A percentile compares a stretch with the other conserved stretches of the same genome.
Evolutionary conservation across 176 grass and related monocot genomes (phyloP).

Genomic region (Juncus inflexus): DNA sequence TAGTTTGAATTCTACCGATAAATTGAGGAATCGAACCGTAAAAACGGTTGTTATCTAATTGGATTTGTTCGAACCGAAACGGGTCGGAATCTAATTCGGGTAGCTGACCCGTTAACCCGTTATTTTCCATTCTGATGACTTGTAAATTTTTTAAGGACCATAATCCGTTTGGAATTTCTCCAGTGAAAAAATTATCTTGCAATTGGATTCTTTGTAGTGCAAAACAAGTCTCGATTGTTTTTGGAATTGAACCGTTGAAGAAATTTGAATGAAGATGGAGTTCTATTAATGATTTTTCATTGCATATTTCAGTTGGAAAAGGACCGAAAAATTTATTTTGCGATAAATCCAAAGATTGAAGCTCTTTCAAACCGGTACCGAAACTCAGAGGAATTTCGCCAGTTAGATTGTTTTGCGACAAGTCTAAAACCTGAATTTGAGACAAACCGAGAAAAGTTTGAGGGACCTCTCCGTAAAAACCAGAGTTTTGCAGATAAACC

Average conservation of each 20-base stretch:
- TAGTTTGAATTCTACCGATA: slow-evolving; percentile 47
- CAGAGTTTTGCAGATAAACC: slow-evolving; percentile 53
- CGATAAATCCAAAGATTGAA: slow-evolving; percentile 50
- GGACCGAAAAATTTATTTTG: slow-evolving; percentile 46
- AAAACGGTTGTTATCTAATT: slow-evolving; percentile 72
- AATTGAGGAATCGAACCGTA: slow-evolving; percentile 41
- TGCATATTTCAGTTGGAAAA: slow-evolving; percentile 36
- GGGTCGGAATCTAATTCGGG: slow-evolving; percentile 30
- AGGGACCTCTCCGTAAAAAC: slow-evolving; percentile 52
- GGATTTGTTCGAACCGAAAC: slow-evolving; percentile 65
- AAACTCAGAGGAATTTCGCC: slow-evolving; percentile 49
- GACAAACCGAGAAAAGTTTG: slow-evolving; percentile 33
- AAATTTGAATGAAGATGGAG: slow-evolving; percentile 28
- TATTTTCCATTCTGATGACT: slow-evolving; percentile 57
- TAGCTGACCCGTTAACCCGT: slow-evolving; percentile 42
- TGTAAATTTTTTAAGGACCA: slow-evolving; percentile 61
- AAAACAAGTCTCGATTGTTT: slow-evolving; percentile 27
- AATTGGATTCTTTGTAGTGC: slow-evolving; percentile 63
- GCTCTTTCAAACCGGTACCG: slow-evolving; percentile 39
- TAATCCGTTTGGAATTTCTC: slow-evolving; percentile 47
- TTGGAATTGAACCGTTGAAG: slow-evolving; percentile 21
- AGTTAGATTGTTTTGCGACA: slow-evolving; percentile 60
- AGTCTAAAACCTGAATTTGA: slow-evolving; percentile 52
- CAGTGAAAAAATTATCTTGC: slow-evolving; percentile 56
- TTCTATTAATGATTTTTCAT: slow-evolving; percentile 19